Evolutionary conservation across 208 protist genomes (phyloP).

Genomic region (Plasmodiophora brassicae): DNA sequence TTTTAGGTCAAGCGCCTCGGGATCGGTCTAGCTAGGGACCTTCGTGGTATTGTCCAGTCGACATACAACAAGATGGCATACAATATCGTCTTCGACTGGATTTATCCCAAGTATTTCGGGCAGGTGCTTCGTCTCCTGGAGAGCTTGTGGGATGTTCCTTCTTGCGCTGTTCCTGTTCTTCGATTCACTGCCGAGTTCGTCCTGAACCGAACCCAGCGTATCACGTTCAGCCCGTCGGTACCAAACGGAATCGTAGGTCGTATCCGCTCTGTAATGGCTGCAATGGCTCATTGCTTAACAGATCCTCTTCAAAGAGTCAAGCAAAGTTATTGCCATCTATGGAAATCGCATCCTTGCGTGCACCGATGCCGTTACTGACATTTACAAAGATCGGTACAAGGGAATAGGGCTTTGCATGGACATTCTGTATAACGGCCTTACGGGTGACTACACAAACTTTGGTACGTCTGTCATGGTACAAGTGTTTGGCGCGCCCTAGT

Average conservation of each 20-base stretch:
- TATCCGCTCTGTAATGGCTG: neutral
- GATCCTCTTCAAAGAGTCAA: conserved; percentile 18
- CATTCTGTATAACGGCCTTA: conserved; percentile 24
- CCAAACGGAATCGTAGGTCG: conserved; percentile 1
- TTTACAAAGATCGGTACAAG: conserved; percentile 20
- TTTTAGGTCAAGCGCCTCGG: neutral
- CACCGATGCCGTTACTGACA: neutral
- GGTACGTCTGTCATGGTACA: conserved; percentile 2
- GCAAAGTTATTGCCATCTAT: conserved; percentile 14
- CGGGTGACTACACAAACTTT: neutral
- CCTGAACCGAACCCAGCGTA: neutral
- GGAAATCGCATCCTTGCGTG: neutral
- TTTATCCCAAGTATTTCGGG: conserved; percentile 8
- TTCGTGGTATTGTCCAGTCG: conserved; percentile 6
- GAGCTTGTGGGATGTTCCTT: conserved; percentile 16
- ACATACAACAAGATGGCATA: conserved; percentile 26
- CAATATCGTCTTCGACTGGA: conserved; percentile 13
- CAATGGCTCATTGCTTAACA: neutral
- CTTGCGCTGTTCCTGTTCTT: neutral
- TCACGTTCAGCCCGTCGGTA: neutral
- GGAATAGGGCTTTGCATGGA: conserved; percentile 22
- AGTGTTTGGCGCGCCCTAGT: no score
- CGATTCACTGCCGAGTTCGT: conserved; percentile 29
- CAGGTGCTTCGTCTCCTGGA: conserved; percentile 4
- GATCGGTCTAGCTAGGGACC: neutral